These are phyloP conservation scores for Zostera marina DNA, from an alignment of 116 monocot genomes.

Conservation along the genomic window DNA sequence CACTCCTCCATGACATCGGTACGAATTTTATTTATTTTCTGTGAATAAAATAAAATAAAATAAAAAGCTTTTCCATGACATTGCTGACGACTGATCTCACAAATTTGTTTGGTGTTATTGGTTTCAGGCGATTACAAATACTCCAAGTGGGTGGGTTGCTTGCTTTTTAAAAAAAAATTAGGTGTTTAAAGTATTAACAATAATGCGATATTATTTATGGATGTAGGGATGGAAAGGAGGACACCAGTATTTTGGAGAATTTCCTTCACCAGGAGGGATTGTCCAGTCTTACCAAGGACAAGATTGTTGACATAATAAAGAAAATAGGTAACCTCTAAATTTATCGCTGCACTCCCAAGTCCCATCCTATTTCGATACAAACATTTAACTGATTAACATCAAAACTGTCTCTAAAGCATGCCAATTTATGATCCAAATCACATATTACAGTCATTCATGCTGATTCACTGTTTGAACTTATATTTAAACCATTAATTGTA, in stretches of 20 bases:
- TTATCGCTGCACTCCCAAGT: too few relatives aligned
- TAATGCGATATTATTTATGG: neutral
- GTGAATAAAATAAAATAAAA: too few relatives aligned
- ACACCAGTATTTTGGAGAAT: conserved; percentile 37
- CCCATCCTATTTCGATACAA: too few relatives aligned
- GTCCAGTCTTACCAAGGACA: conserved; percentile 29
- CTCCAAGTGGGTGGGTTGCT: conserved; percentile 36
- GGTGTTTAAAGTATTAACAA: neutral
- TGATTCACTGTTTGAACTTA: too few relatives aligned
- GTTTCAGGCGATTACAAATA: conserved; percentile 98
- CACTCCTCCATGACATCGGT: conserved; percentile 95
- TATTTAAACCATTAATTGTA: too few relatives aligned
- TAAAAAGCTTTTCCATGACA: neutral
- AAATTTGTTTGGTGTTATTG: conserved; percentile 6
- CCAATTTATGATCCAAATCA: too few relatives aligned
- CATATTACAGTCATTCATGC: too few relatives aligned
- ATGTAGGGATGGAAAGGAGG: conserved; percentile 41
- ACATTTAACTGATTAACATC: too few relatives aligned
- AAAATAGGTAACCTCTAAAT: conserved; percentile 44
- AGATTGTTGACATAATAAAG: conserved; percentile 49
- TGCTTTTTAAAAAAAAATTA: neutral
- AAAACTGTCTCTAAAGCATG: too few relatives aligned
- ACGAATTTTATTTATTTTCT: conserved; percentile 1
- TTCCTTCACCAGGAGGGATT: conserved; percentile 59
- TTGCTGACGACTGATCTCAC: too few relatives aligned